phyloP scores from a whole-genome alignment of 2,329 filamentous ascomycete genomes.

The Apiospora sp. region DNA sequence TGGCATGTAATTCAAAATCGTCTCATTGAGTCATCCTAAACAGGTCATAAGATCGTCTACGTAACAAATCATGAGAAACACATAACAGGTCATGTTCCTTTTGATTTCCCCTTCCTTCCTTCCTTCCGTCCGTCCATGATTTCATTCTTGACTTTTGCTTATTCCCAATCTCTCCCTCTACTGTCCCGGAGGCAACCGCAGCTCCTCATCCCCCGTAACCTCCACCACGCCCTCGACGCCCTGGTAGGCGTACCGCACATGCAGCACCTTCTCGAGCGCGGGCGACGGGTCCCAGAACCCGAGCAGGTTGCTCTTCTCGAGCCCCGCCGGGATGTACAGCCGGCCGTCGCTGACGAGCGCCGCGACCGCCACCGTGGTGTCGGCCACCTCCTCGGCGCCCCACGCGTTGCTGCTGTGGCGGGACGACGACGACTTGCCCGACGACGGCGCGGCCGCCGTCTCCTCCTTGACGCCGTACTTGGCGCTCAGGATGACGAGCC shows the following conservation, averaged over 20 bases:
- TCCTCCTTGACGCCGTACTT: conserved; percentile 53
- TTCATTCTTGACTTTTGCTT: background rate
- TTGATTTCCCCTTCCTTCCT: background rate
- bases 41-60: conserved; percentile 4
- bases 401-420: conserved; percentile 33
- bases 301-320: conserved; percentile 53
- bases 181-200: conserved; percentile 41
- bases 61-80: background rate
- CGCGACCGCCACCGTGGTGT: conserved; percentile 57
- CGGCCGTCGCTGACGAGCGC: conserved; percentile 51
- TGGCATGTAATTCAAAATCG: background rate
- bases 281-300: conserved; percentile 62
- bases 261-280: conserved; percentile 51
- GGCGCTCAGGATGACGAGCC: conserved; percentile 57
- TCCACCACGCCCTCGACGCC: conserved; percentile 46
- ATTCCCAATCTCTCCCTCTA: background rate
- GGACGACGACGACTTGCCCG: background rate
- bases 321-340: conserved; percentile 49
- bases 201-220: conserved; percentile 46
- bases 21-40: conserved; percentile 10
- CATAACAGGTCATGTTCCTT: conserved; percentile 6
- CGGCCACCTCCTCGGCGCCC: conserved; percentile 52
- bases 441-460: background rate
- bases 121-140: background rate
- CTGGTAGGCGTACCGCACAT: conserved; percentile 53